Base-by-base conservation (phyloP, 1,284 basidiomycete species). In the Malassezia globosa region DNA sequence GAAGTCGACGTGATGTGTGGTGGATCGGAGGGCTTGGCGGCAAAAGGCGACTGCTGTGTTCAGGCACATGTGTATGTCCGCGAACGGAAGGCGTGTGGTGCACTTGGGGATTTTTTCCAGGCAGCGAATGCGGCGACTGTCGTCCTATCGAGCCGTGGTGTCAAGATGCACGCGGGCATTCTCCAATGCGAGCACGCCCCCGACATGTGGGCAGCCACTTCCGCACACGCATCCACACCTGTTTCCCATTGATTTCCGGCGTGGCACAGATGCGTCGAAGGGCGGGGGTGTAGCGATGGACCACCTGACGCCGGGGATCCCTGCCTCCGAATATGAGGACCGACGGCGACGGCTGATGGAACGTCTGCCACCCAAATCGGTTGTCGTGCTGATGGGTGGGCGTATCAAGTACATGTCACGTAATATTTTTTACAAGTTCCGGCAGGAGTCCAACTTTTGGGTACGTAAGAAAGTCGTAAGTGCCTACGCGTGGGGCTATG, bases 241-340 rank as follows among this genome's bases (percentile, higher is more conserved):
- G 26, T 64, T 82, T 79, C 64, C 68, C 0, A 45, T 52, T 5
- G 58, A 78, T 40, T 54, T 52, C 47, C n/a, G 44, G 3, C 42
- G 48, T 5, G 58, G 56, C 23, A 48, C 53, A 19, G 59, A 63
- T 36, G 41, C 51, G 14, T 26, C 18, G 26, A 23, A n/a, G 2
- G 48, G 51, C 13, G 60, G 58, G 21, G 37, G 45, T 25, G 58
- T 63, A 2, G 65, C 67, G 0, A 44, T 40, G 14, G 58, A 63
- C 16, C 84, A 95, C 58, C 76, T 90, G 21, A 95, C 88, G 0
- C 83, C 87, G 0, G 90, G 89, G 8, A 86, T 97, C 52, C 77
- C 82, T 1, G 75, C 76, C 7, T 73, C 77, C 21, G 94, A 97
- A 59, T 96, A 94, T 74, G 85, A 89, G 55, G 72, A 72, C n/a